Evolutionary conservation across 805 yeast genomes (phyloP).

Genomic region (Ogataea parapolymorpha): DNA sequence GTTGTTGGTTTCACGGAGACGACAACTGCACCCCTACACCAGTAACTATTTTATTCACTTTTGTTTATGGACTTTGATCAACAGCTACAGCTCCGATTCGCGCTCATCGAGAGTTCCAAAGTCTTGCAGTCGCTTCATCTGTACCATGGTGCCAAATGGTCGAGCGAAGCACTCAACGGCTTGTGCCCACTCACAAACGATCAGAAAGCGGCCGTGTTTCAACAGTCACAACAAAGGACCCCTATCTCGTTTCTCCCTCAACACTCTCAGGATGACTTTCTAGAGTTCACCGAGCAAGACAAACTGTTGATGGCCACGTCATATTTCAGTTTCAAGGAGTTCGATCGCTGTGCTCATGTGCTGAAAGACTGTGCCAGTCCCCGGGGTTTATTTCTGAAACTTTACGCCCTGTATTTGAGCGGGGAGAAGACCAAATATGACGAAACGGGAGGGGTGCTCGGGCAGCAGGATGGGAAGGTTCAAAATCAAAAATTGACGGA

Average conservation of each 20-base stretch:
- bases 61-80: constrained; percentile 28
- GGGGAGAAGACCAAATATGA: constrained; percentile 77
- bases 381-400: constrained; percentile 54
- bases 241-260: constrained; percentile 10
- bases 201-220: constrained; percentile 20
- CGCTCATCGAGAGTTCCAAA: constrained; percentile 39
- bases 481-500: constrained; percentile 29
- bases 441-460: constrained; percentile 65
- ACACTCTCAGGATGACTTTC: constrained; percentile 21
- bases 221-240: constrained; percentile 15
- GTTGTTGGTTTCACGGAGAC: too few relatives aligned
- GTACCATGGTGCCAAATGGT: constrained; percentile 76
- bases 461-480: constrained; percentile 34
- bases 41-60: neutral
- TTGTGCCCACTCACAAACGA: constrained; percentile 31
- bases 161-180: constrained; percentile 76
- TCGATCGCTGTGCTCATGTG: constrained; percentile 66
- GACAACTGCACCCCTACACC: neutral
- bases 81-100: constrained; percentile 23
- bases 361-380: constrained; percentile 51
- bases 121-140: constrained; percentile 56
- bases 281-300: constrained; percentile 38
- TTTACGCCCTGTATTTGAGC: constrained; percentile 68
- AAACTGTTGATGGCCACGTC: constrained; percentile 60
- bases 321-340: constrained; percentile 81